Evolutionary conservation across 1,139 yeast species (phyloP).

Genomic region (Geotrichum fermentans): DNA sequence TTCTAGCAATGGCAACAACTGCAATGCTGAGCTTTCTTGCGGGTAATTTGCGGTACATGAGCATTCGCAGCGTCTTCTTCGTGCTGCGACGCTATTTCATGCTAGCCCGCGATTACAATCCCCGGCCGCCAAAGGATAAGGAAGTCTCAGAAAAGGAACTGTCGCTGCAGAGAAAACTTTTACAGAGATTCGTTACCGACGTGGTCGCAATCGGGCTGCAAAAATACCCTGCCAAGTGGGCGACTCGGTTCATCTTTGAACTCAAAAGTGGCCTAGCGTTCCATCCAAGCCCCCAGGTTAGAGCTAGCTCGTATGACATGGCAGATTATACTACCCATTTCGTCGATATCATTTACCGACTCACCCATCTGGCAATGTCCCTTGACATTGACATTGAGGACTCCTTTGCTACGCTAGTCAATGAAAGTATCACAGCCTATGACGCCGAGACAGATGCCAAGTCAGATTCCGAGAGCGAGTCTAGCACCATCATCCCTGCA

Average conservation of each 20-base stretch:
- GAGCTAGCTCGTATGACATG: conserved; percentile 24
- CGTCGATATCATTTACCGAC: conserved; percentile 41
- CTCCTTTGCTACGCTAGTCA: conserved; percentile 38
- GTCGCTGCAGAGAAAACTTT: conserved; percentile 39
- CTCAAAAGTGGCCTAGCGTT: conserved; percentile 29
- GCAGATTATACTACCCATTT: conserved; percentile 26
- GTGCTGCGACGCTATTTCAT: conserved; percentile 56
- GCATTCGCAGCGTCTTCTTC: conserved; percentile 41
- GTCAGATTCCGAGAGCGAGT: conserved; percentile 19
- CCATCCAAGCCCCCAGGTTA: conserved; percentile 19
- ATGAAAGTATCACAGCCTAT: conserved; percentile 18
- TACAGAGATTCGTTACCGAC: conserved; percentile 46
- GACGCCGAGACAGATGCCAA: conserved; percentile 12
- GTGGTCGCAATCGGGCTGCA: conserved; percentile 43
- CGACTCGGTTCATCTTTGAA: conserved; percentile 33
- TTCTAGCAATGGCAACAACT: conserved; percentile 60
- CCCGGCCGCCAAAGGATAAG: conserved; percentile 39
- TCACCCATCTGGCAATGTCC: conserved; percentile 51
- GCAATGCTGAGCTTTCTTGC: conserved; percentile 52
- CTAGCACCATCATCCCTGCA: conserved; percentile 13
- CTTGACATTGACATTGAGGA: conserved; percentile 55
- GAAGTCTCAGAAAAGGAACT: conserved; percentile 37
- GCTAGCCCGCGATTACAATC: conserved; percentile 62
- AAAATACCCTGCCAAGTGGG: conserved; percentile 32
- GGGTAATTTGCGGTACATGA: conserved; percentile 38